These are phyloP conservation scores for Mortierella polycephala DNA, from an alignment of 371 early-diverging fungal genomes.

Conservation along the genomic window DNA sequence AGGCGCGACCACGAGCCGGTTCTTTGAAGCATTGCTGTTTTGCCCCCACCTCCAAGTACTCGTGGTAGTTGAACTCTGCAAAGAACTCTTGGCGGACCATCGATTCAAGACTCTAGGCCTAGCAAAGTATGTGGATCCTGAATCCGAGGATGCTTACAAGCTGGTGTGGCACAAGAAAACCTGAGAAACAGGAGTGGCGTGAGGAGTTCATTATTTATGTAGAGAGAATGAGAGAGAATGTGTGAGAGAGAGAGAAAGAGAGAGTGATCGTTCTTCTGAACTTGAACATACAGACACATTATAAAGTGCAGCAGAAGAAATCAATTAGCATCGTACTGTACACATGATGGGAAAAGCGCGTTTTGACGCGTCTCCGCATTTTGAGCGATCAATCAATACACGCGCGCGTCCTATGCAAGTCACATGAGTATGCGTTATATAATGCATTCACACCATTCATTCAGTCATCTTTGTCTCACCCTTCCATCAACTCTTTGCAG, in stretches of 20 bases:
- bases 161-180: constrained; percentile 55
- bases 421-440: no score
- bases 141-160: constrained; percentile 40
- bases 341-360: no score
- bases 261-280: no score
- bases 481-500: no score
- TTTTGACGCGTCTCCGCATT: no score
- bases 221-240: not conserved
- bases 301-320: no score
- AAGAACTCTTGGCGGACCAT: constrained; percentile 47
- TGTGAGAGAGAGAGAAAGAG: not conserved
- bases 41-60: constrained; percentile 50
- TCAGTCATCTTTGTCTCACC: no score
- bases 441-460: no score
- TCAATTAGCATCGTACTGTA: no score
- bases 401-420: no score
- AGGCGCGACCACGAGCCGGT: constrained; percentile 49
- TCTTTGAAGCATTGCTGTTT: constrained; percentile 46
- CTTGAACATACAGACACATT: no score
- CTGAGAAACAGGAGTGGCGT: not conserved
- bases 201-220: not conserved
- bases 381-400: no score
- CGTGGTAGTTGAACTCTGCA: constrained; percentile 46
- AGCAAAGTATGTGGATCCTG: constrained; percentile 52
- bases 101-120: constrained; percentile 50